Evolutionary conservation across 176 grass and related monocot species (phyloP), one percentile per base, ranked within the genome.

Genomic region (Olyra latifolia): DNA sequence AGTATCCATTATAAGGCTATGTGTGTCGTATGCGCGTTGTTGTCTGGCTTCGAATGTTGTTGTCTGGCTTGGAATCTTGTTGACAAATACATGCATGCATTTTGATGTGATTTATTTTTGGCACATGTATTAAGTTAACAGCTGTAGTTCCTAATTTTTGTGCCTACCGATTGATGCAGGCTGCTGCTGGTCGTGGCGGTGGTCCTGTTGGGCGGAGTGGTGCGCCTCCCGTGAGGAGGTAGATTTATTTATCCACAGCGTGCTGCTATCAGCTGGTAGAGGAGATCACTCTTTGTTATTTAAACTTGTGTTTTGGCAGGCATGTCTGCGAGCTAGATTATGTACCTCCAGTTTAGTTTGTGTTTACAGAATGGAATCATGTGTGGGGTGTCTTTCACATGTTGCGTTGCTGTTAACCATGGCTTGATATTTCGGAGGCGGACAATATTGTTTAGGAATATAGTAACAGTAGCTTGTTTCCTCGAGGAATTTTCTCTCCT

Each of bases 161-260:
- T 32, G 13, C 25, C 19, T 77, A 48, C 14, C 25, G 4, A 22
- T 77, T 77, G 12, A 30, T 64, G 46, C 41, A 87, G 85, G 72
- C 86, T 42, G 80, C 80, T 73, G 56, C 79, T 65, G 85, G 85
- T 64, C 85, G 85, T 77, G 79, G 79, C 0, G 85, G 85, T n/a
- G 85, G 79, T 57, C 85, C 85, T 35, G 72, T 87, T 70, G 86
- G 86, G 46, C 66, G 80, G 3, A 74, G 79, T 3, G 73, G 74
- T 22, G 86, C 80, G 25, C 80, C 80, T 13, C 86, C 80, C 38
- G 74, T 83, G 58, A 88, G 86, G 86, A 64, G 86, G 58, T 88
- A 88, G 86, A 39, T 72, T 42, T 55, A 12, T 56, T 17, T 2
- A 45, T 35, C 32, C 32, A 35, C 32, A 2, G 5, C 32, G 8